Conservation (phyloP, 306 rosid genomes). For the Albizia julibrissin region DNA sequence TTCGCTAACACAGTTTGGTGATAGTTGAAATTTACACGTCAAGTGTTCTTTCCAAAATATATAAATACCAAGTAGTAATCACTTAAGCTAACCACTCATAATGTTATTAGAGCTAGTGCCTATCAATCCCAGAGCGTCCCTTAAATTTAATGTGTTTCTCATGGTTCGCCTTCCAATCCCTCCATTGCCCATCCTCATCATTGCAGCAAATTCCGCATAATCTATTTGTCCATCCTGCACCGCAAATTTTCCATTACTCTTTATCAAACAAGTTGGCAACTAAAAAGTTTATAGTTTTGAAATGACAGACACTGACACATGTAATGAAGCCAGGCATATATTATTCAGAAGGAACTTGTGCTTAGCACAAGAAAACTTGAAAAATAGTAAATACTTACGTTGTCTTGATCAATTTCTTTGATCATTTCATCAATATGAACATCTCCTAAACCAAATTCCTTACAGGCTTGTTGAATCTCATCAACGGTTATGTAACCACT, state of each 20-base stretch:
- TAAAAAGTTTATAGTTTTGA: neutral
- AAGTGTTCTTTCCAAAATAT: slow-evolving; percentile 28
- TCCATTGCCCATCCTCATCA: slow-evolving; percentile 74
- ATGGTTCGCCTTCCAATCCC: slow-evolving; percentile 64
- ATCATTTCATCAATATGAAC: slow-evolving; percentile 58
- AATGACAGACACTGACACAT: neutral
- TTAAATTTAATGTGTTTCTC: slow-evolving; percentile 53
- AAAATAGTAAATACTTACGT: slow-evolving; percentile 40
- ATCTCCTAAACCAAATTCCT: slow-evolving; percentile 61
- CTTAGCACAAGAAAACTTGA: neutral
- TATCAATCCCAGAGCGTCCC: slow-evolving; percentile 49
- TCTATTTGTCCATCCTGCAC: slow-evolving; percentile 74
- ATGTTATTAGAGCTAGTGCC: slow-evolving; percentile 44
- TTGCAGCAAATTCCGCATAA: slow-evolving; percentile 60
- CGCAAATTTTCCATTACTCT: slow-evolving; percentile 25
- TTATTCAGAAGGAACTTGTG: slow-evolving; percentile 7
- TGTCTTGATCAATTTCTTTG: slow-evolving; percentile 62
- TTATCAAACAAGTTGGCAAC: slow-evolving; percentile 19
- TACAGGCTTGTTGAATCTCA: slow-evolving; percentile 66
- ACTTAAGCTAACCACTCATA: slow-evolving; percentile 40
- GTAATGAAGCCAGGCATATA: neutral
- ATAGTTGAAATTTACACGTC: slow-evolving; percentile 20
- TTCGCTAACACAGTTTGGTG: slow-evolving; percentile 24
- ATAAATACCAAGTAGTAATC: slow-evolving; percentile 25
- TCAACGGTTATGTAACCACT: slow-evolving; percentile 69